phyloP scores from a whole-genome alignment of 768 basidiomycete genomes.

The Obba rivulosa region DNA sequence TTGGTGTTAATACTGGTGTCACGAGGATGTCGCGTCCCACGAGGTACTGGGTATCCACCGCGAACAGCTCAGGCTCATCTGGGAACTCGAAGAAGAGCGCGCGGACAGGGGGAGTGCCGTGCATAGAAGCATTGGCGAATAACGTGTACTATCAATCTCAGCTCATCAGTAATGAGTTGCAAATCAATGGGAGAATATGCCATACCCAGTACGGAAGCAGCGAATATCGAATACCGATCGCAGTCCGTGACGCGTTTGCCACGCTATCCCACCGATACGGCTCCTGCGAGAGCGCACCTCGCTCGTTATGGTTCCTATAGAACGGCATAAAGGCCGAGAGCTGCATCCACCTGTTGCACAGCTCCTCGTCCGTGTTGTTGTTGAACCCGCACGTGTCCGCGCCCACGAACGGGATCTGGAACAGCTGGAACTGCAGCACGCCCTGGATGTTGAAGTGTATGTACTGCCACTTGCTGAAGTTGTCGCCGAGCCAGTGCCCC shows the following conservation, averaged over 20 bases:
- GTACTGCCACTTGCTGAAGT: conserved; percentile 70
- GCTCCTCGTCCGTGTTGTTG: conserved; percentile 71
- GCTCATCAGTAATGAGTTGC: too few relatives aligned
- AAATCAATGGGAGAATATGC: conserved; percentile 12
- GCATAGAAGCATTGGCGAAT: conserved; percentile 60
- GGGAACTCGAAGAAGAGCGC: conserved; percentile 80
- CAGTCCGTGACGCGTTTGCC: conserved; percentile 63
- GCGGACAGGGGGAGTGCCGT: conserved; percentile 65
- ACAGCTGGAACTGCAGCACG: conserved; percentile 78
- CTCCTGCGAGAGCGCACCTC: conserved; percentile 64
- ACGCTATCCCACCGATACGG: conserved; percentile 80
- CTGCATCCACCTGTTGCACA: conserved; percentile 84
- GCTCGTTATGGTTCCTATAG: conserved; percentile 71
- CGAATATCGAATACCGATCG: conserved; percentile 62
- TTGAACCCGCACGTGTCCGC: conserved; percentile 72
- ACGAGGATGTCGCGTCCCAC: conserved; percentile 67
- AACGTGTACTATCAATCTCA: conserved; percentile 70
- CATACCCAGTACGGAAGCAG: conserved; percentile 73
- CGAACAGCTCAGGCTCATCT: conserved; percentile 57
- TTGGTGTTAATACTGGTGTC: conserved; percentile 68
- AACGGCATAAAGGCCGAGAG: conserved; percentile 77
- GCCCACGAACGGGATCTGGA: conserved; percentile 80
- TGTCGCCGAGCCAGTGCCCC: conserved; percentile 78
- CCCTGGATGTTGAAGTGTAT: conserved; percentile 68
- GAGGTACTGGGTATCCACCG: conserved; percentile 63